These are phyloP conservation scores for Anacardium occidentale DNA, from an alignment of 345 rosid genomes.

Conservation along the genomic window DNA sequence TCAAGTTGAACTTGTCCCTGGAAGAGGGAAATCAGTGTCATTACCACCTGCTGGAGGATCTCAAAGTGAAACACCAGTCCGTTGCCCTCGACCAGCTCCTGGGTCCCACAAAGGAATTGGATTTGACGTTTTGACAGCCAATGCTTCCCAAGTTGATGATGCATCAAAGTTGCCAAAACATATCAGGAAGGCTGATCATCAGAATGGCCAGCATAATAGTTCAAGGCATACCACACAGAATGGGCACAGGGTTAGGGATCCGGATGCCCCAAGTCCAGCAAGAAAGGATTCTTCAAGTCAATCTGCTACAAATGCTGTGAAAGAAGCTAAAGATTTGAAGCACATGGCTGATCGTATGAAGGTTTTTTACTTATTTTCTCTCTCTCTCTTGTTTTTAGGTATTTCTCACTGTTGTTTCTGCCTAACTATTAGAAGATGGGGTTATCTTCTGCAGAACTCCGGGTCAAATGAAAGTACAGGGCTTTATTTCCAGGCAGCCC, in stretches of 20 bases:
- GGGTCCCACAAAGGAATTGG: conserved; percentile 40
- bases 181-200: conserved; percentile 40
- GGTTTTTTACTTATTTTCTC: conserved; percentile 41
- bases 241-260: conserved; percentile 52
- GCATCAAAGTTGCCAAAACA: conserved; percentile 39
- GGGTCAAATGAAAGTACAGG: conserved; percentile 65
- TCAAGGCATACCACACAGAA: conserved; percentile 45
- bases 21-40: conserved; percentile 38
- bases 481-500: conserved; percentile 91
- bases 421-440: conserved; percentile 16
- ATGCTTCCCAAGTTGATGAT: conserved; percentile 38
- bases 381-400: conserved; percentile 20
- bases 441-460: conserved; percentile 48
- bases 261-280: conserved; percentile 62
- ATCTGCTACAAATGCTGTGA: conserved; percentile 65
- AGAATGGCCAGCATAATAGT: conserved; percentile 49
- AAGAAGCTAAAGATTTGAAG: conserved; percentile 92
- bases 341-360: conserved; percentile 91
- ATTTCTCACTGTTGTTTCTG: conserved; percentile 8
- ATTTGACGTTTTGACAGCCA: conserved; percentile 19
- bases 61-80: conserved; percentile 39
- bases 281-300: conserved; percentile 68
- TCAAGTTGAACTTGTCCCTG: conserved; percentile 39
- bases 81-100: conserved; percentile 24
- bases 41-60: conserved; percentile 45